A percentile compares a stretch with the other conserved stretches of the same genome.
Conservation (phyloP, 352 stramenopile genomes). For the Phytophthora cryptogea region DNA sequence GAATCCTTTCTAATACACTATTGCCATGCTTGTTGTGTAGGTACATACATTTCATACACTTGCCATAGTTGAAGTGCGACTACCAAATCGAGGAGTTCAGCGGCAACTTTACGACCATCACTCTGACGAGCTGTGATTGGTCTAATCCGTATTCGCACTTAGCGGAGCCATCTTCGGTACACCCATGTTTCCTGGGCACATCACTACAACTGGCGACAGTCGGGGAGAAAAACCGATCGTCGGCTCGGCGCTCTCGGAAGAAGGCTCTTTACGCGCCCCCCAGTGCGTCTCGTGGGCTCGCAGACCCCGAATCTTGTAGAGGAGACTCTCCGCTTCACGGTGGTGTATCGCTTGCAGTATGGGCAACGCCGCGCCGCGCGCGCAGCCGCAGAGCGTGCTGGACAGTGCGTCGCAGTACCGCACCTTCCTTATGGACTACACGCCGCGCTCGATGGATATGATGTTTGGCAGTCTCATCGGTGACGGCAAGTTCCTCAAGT, state of each 20-base stretch:
- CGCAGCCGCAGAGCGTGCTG: constrained; percentile 73
- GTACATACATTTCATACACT: too few relatives aligned
- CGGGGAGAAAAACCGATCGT: constrained; percentile 25
- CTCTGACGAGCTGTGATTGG: constrained; percentile 1
- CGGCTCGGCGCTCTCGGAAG: background rate
- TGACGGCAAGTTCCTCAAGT: constrained; percentile 91
- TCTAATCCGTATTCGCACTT: constrained; percentile 5
- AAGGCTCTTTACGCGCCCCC: constrained; percentile 7
- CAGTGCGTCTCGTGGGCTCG: background rate
- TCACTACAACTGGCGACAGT: constrained; percentile 31
- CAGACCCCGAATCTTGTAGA: constrained; percentile 12
- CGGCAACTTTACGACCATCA: constrained; percentile 1
- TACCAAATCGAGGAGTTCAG: too few relatives aligned
- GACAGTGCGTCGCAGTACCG: constrained; percentile 88
- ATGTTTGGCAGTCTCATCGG: constrained; percentile 87
- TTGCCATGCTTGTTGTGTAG: constrained; percentile 25
- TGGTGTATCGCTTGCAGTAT: constrained; percentile 34
- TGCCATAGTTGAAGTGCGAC: too few relatives aligned
- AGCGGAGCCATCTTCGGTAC: constrained; percentile 2
- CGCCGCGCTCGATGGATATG: constrained; percentile 81
- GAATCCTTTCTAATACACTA: constrained; percentile 37
- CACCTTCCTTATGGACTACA: constrained; percentile 90
- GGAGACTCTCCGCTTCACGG: constrained; percentile 1
- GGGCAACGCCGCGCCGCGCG: constrained; percentile 84
- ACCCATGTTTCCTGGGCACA: background rate